phyloP scores from a whole-genome alignment of 1,139 yeast genomes.

The Saccharomyces pastorianus region DNA sequence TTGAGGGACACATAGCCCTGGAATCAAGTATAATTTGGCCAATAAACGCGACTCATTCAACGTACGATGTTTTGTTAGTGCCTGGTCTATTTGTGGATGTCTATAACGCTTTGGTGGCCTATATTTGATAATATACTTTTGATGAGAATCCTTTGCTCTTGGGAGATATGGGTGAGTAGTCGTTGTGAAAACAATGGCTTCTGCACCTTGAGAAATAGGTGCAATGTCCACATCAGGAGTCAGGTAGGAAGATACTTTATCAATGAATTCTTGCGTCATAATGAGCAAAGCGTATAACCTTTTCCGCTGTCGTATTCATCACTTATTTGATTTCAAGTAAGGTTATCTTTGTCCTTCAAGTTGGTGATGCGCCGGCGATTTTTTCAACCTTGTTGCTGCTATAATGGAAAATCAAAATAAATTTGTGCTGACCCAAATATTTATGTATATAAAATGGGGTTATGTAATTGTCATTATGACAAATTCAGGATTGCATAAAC shows the following conservation, averaged over 20 bases:
- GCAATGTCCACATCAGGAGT: slow-evolving; percentile 41
- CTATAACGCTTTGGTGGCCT: slow-evolving; percentile 87
- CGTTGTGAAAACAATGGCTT: slow-evolving; percentile 71
- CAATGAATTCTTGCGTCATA: slow-evolving; percentile 33
- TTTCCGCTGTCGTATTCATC: neutral
- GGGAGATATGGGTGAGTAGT: slow-evolving; percentile 59
- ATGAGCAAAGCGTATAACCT: neutral
- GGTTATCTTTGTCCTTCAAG: neutral
- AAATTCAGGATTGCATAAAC: slow-evolving; percentile 1
- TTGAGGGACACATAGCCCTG: slow-evolving; percentile 60
- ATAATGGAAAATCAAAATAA: neutral
- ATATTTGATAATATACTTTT: slow-evolving; percentile 61
- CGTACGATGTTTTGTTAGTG: slow-evolving; percentile 72
- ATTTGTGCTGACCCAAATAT: neutral
- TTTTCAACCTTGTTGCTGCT: neutral
- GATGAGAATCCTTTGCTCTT: slow-evolving; percentile 2
- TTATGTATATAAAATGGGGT: neutral
- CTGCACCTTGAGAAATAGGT: slow-evolving; percentile 89
- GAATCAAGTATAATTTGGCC: slow-evolving; percentile 43
- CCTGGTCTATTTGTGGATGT: slow-evolving; percentile 72
- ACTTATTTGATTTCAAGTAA: neutral
- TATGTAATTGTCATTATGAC: neutral
- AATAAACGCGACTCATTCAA: slow-evolving; percentile 76
- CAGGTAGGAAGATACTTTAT: slow-evolving; percentile 38
- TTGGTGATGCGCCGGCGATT: neutral